Conservation (phyloP, 345 rosid genomes). For the Cardamine chenopodiifolia region DNA sequence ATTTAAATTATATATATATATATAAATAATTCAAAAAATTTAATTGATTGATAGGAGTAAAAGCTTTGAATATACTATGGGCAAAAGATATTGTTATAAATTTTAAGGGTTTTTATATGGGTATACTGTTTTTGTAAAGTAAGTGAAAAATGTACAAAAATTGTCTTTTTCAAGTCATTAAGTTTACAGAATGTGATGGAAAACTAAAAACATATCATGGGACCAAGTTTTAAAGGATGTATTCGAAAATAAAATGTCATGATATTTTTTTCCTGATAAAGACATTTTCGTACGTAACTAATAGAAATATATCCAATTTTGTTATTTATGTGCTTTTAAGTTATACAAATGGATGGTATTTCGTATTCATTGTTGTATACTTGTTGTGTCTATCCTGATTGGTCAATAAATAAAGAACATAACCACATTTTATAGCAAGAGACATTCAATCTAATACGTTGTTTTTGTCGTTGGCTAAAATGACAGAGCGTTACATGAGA, state of each 20-base stretch:
- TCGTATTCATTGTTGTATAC: background rate
- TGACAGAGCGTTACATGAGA: constrained; percentile 84
- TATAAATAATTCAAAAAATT: background rate
- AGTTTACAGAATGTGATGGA: background rate
- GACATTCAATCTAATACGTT: background rate
- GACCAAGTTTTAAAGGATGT: background rate
- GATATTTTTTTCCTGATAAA: background rate
- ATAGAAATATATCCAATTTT: background rate
- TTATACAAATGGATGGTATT: background rate
- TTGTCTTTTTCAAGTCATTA: background rate
- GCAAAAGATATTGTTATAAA: no score
- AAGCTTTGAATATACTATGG: background rate
- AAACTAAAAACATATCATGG: background rate
- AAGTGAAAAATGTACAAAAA: background rate
- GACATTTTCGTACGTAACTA: background rate
- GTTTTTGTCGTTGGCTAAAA: constrained; percentile 4
- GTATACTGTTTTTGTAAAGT: background rate
- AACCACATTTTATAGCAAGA: constrained; percentile 7
- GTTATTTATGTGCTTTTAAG: constrained; percentile 2
- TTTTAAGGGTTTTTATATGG: background rate
- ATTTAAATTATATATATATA: background rate
- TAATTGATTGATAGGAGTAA: background rate
- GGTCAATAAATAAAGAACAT: background rate
- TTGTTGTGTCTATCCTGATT: background rate
- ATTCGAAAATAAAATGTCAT: background rate